Evolutionary conservation across 1,284 basidiomycete species (phyloP).

Genomic region (Athelia psychrophila): DNA sequence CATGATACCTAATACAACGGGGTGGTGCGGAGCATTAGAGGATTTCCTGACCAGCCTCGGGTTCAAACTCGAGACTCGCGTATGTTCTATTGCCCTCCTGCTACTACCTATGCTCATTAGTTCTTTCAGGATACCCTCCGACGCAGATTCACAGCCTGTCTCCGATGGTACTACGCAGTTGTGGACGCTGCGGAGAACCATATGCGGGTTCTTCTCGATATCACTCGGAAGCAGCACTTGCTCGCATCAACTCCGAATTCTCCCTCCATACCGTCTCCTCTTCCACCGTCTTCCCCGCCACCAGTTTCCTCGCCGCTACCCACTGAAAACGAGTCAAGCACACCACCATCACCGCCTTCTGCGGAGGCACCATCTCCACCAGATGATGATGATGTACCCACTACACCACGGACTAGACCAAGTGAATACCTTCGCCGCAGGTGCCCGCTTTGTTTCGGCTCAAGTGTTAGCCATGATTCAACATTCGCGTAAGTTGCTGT

Average conservation of each 20-base stretch:
- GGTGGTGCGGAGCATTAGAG: too few relatives aligned
- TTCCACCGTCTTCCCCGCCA: too few relatives aligned
- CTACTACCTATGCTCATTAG: too few relatives aligned
- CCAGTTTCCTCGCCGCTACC: not conserved
- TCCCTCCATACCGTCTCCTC: not conserved
- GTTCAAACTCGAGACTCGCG: too few relatives aligned
- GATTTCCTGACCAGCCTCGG: constrained; percentile 11
- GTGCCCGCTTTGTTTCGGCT: constrained; percentile 15
- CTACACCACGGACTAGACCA: constrained; percentile 6
- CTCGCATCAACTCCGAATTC: not conserved
- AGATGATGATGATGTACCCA: too few relatives aligned
- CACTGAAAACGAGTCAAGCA: too few relatives aligned
- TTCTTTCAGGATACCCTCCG: constrained; percentile 13
- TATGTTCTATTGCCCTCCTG: too few relatives aligned
- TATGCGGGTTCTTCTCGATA: not conserved
- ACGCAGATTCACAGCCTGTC: constrained; percentile 8
- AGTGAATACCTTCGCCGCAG: constrained; percentile 12
- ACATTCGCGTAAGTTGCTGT: not conserved
- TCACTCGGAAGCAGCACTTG: not conserved
- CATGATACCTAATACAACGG: too few relatives aligned
- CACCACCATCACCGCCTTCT: too few relatives aligned
- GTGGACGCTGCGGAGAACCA: not conserved
- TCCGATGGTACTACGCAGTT: constrained; percentile 12
- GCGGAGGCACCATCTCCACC: too few relatives aligned
- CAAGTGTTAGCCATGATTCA: not conserved